phyloP scores from a whole-genome alignment of 129 eudicot species.

The Sambucus nigra region DNA sequence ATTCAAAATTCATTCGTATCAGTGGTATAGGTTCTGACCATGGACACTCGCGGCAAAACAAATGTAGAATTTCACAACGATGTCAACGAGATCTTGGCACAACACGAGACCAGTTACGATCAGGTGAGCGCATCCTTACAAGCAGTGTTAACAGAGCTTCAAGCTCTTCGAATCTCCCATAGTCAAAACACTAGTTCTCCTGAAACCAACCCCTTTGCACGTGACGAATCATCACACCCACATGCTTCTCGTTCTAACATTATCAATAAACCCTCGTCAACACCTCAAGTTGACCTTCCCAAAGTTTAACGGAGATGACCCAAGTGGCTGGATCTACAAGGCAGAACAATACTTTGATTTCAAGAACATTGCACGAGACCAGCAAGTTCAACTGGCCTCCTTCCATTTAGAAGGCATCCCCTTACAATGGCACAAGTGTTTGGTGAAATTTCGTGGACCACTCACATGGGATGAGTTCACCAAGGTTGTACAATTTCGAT shows the following conservation, averaged over 20 bases:
- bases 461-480: conserved; percentile 3
- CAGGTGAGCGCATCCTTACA: neutral
- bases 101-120: neutral
- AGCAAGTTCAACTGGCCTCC: too few relatives aligned
- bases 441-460: conserved; percentile 2
- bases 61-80: neutral
- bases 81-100: neutral
- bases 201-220: too few relatives aligned
- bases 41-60: conserved; percentile 3
- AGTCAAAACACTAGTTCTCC: neutral
- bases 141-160: neutral
- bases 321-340: too few relatives aligned
- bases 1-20: neutral
- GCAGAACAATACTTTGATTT: too few relatives aligned
- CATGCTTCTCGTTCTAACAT: neutral
- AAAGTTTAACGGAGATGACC: too few relatives aligned
- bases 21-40: neutral
- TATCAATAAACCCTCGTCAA: neutral
- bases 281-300: too few relatives aligned
- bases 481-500: neutral
- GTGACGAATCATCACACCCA: neutral
- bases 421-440: too few relatives aligned
- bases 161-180: neutral
- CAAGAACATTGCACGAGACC: too few relatives aligned
- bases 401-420: too few relatives aligned